Evolutionary conservation across 345 rosid species (phyloP).

Genomic region (Leavenworthia alabamica): DNA sequence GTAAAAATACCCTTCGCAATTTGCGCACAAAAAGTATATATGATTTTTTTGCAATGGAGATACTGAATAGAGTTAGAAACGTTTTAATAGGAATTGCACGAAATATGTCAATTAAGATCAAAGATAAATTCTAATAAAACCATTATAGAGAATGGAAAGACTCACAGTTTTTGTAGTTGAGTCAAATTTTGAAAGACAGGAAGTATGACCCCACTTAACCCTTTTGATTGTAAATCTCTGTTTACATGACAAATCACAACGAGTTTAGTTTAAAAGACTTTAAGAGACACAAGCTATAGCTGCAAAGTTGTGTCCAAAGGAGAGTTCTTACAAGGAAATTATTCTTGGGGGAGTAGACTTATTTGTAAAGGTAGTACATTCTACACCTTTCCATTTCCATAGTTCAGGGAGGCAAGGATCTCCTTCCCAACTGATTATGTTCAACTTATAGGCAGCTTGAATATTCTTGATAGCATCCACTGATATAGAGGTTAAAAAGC

Average conservation of each 20-base stretch:
- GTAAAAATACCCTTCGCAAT: too few relatives aligned
- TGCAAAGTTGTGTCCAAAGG: background rate
- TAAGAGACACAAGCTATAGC: too few relatives aligned
- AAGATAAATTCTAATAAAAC: too few relatives aligned
- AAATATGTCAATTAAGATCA: too few relatives aligned
- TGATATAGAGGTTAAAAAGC: background rate
- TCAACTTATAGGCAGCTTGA: slow-evolving; percentile 28
- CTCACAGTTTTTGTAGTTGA: slow-evolving; percentile 26
- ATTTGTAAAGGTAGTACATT: slow-evolving; percentile 23
- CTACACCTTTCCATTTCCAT: slow-evolving; percentile 6
- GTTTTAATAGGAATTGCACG: too few relatives aligned
- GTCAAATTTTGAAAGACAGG: slow-evolving; percentile 21
- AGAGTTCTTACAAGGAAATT: slow-evolving; percentile 36
- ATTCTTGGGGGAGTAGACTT: slow-evolving; percentile 24
- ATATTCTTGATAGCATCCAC: slow-evolving; percentile 35
- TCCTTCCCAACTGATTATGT: slow-evolving; percentile 34
- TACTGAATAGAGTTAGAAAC: too few relatives aligned
- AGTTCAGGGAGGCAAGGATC: slow-evolving; percentile 34
- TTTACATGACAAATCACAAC: too few relatives aligned
- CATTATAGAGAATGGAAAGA: too few relatives aligned
- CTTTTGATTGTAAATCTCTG: slow-evolving; percentile 27
- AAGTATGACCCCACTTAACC: slow-evolving; percentile 21
- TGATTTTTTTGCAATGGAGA: too few relatives aligned
- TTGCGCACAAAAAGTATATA: too few relatives aligned
- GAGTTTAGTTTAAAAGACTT: too few relatives aligned